Percentiles rank a stretch among this genome's conserved stretches.
phyloP scores from a whole-genome alignment of 305 asterid genomes.

The Euphrasia arctica region DNA sequence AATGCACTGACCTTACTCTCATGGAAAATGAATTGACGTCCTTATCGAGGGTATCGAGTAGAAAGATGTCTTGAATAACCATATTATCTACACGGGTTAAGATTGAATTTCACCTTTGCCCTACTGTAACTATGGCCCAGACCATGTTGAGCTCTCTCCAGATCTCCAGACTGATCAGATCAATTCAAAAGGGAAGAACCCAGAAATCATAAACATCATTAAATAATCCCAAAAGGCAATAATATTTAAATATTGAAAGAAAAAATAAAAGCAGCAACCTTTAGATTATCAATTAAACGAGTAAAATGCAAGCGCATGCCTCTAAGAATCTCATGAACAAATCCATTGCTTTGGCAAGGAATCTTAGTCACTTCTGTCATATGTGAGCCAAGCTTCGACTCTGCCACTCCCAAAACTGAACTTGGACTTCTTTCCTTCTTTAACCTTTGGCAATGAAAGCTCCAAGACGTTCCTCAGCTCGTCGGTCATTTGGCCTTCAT shows the following conservation, averaged over 20 bases:
- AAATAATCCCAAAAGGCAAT: not conserved
- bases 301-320: constrained; percentile 82
- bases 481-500: constrained; percentile 86
- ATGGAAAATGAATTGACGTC: constrained; percentile 88
- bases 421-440: constrained; percentile 81
- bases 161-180: constrained; percentile 65
- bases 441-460: constrained; percentile 73
- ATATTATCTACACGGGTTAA: constrained; percentile 94
- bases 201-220: not conserved
- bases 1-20: constrained; percentile 69
- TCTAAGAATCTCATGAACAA: constrained; percentile 80
- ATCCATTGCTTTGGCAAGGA: constrained; percentile 84
- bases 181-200: constrained; percentile 10
- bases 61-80: constrained; percentile 93
- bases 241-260: not conserved
- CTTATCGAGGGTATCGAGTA: constrained; percentile 92
- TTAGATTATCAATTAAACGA: constrained; percentile 56
- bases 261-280: constrained; percentile 44
- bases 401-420: constrained; percentile 78
- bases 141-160: constrained; percentile 95
- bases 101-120: constrained; percentile 87
- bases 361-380: constrained; percentile 70
- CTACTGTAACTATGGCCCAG: constrained; percentile 90
- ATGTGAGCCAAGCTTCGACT: constrained; percentile 88
- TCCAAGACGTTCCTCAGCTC: constrained; percentile 81